A percentile compares a stretch with the other conserved stretches of the same genome.
Evolutionary conservation across 179 eudicot species (phyloP).

Genomic region (Beta corolliflora): DNA sequence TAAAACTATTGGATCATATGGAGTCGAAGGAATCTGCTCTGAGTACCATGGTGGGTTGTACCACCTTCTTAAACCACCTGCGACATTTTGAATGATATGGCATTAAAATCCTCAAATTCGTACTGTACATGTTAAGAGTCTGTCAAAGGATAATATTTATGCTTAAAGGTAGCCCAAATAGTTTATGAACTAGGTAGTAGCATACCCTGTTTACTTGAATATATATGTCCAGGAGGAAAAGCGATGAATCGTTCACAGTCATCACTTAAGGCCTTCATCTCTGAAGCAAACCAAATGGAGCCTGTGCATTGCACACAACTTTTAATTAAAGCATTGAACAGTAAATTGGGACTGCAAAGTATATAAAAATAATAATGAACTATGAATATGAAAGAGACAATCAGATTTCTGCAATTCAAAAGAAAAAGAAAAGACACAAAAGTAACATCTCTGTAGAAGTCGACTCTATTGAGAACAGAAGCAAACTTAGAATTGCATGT

Average conservation of each 20-base stretch:
- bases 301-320: conserved; percentile 36
- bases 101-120: background rate
- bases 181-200: conserved; percentile 11
- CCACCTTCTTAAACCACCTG: conserved; percentile 85
- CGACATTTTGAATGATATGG: background rate
- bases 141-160: background rate
- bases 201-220: conserved; percentile 86
- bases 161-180: background rate
- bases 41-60: conserved; percentile 89
- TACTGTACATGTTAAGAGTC: too few relatives aligned
- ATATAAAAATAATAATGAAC: background rate
- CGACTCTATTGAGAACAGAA: background rate
- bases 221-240: conserved; percentile 94
- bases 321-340: background rate
- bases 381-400: background rate
- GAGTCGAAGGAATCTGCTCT: conserved; percentile 73
- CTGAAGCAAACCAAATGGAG: conserved; percentile 94
- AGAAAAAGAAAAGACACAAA: background rate
- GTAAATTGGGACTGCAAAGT: background rate
- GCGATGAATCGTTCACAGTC: conserved; percentile 86
- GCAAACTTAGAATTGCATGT: background rate
- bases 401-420: background rate
- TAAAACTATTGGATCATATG: conserved; percentile 73
- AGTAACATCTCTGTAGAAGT: background rate
- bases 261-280: conserved; percentile 90